Conservation (phyloP, 2,329 filamentous ascomycete species). For the Chrysoporthe austroafricana region DNA sequence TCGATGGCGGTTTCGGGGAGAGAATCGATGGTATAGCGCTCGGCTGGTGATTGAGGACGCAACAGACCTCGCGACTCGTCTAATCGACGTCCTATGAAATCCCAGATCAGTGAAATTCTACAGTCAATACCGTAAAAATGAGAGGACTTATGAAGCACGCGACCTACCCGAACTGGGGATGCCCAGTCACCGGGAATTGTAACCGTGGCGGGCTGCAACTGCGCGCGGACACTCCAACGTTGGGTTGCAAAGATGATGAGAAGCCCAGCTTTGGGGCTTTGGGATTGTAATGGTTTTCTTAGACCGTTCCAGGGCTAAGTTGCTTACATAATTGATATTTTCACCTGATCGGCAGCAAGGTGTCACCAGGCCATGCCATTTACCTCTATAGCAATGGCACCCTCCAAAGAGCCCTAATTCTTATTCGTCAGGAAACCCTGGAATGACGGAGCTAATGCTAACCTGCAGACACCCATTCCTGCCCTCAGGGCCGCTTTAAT, state of each 20-base stretch:
- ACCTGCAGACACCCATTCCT: not conserved
- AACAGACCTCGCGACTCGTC: not conserved
- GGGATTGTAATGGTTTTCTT: not conserved
- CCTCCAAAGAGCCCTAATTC: not conserved
- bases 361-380: not conserved
- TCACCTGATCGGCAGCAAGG: not conserved
- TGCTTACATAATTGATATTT: not conserved
- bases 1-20: not conserved
- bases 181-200: not conserved
- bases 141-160: too few relatives aligned
- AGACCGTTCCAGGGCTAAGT: not conserved
- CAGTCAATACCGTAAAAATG: too few relatives aligned
- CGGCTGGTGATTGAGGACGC: not conserved
- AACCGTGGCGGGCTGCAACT: not conserved
- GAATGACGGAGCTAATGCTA: not conserved
- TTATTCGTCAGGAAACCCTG: not conserved
- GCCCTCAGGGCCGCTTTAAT: slow-evolving; percentile 2
- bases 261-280: not conserved
- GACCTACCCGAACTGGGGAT: not conserved
- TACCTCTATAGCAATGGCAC: not conserved
- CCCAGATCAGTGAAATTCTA: not conserved
- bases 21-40: not conserved
- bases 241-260: not conserved
- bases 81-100: not conserved
- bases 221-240: not conserved